Conservation (phyloP, 768 basidiomycete species). For the Naganishia vishniacii region DNA sequence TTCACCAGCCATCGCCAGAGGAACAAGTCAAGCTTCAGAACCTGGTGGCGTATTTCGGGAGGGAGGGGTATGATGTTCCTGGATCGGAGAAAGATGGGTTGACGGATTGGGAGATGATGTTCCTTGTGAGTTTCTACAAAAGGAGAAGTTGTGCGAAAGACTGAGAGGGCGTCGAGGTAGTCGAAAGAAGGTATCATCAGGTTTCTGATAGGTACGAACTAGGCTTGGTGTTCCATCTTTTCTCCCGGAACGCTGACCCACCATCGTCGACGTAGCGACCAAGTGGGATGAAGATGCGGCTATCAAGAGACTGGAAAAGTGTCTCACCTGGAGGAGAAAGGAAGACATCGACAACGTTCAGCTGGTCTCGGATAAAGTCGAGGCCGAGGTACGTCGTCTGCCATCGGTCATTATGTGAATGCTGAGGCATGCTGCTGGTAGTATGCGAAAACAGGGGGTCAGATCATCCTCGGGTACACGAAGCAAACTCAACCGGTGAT, state of each 20-base stretch:
- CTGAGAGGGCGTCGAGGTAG: neutral
- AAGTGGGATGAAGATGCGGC: slow-evolving; percentile 36
- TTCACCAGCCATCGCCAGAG: slow-evolving; percentile 5
- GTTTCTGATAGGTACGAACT: slow-evolving; percentile 15
- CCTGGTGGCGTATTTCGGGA: slow-evolving; percentile 33
- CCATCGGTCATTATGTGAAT: neutral
- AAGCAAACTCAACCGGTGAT: slow-evolving; percentile 35
- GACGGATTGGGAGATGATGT: slow-evolving; percentile 43
- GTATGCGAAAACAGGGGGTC: slow-evolving; percentile 23
- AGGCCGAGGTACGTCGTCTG: slow-evolving; percentile 34
- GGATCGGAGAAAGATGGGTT: slow-evolving; percentile 28
- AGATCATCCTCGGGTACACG: slow-evolving; percentile 23
- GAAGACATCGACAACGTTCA: slow-evolving; percentile 38
- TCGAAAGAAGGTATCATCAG: slow-evolving; percentile 23
- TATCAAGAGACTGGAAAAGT: slow-evolving; percentile 37
- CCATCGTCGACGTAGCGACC: slow-evolving; percentile 27
- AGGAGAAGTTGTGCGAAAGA: neutral
- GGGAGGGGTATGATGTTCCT: slow-evolving; percentile 31
- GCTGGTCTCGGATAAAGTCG: slow-evolving; percentile 33
- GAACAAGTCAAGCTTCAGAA: slow-evolving; percentile 25
- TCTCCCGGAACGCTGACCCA: neutral
- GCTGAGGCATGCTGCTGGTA: neutral
- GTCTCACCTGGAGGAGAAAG: slow-evolving; percentile 42
- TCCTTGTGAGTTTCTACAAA: slow-evolving; percentile 34
- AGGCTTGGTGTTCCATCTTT: neutral